Evolutionary conservation across 2,329 filamentous ascomycete species (phyloP).

Genomic region (Dothidotthia symphoricarpi): DNA sequence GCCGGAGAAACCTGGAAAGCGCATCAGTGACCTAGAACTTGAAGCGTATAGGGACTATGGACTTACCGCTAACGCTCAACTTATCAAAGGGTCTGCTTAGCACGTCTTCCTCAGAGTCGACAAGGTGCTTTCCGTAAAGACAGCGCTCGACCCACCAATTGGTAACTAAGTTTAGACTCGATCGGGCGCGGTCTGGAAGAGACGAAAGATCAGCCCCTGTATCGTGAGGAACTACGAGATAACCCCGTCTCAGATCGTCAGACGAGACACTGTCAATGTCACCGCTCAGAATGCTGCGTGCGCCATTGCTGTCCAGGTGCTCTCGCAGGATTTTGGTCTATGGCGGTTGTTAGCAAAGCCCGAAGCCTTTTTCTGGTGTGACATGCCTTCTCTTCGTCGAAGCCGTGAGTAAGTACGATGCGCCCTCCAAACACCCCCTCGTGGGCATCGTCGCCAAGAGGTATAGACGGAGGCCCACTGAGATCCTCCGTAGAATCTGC

Average conservation of each 20-base stretch:
- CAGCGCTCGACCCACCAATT: conserved; percentile 94
- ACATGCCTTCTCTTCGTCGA: conserved; percentile 44
- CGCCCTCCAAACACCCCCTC: conserved; percentile 47
- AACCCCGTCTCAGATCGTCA: conserved; percentile 34
- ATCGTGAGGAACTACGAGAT: conserved; percentile 49
- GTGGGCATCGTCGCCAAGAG: conserved; percentile 4
- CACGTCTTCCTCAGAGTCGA: conserved; percentile 67
- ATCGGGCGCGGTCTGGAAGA: conserved; percentile 38
- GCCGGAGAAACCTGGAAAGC: conserved; percentile 59
- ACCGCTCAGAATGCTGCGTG: conserved; percentile 30
- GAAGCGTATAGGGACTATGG: conserved; percentile 5
- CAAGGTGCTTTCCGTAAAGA: conserved; percentile 70
- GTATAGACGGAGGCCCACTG: conserved; percentile 2
- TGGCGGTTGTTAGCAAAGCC: conserved; percentile 19
- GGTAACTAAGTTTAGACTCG: conserved; percentile 57
- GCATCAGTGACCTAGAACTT: conserved; percentile 17
- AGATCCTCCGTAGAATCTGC: conserved; percentile 16
- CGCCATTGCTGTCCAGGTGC: conserved; percentile 36
- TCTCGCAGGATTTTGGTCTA: conserved; percentile 37
- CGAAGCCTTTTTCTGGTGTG: conserved; percentile 1
- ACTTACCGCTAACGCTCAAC: conserved; percentile 61
- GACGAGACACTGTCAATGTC: conserved; percentile 25
- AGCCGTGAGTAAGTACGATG: conserved; percentile 46
- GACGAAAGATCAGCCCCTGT: conserved; percentile 35
- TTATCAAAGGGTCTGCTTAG: conserved; percentile 73